Conservation (phyloP, 495 filamentous ascomycete genomes). For the Delitschia confertaspora region DNA sequence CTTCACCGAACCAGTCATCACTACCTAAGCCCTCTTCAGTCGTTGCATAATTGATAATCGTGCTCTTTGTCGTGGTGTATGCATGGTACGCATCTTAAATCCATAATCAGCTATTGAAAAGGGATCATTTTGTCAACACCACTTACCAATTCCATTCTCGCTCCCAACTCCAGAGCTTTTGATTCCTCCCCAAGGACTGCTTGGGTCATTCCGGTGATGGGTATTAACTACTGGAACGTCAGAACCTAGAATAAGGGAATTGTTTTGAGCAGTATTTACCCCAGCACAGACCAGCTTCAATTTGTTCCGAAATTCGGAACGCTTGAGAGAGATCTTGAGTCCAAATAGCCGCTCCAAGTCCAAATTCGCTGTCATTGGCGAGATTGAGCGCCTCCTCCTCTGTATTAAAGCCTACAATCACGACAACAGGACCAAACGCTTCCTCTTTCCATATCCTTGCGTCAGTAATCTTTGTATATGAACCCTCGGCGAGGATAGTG, state of each 20-base stretch:
- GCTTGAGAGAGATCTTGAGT: slow-evolving; percentile 50
- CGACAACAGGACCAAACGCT: slow-evolving; percentile 48
- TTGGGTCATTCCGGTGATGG: slow-evolving; percentile 54
- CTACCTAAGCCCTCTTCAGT: slow-evolving; percentile 20
- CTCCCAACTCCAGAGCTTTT: slow-evolving; percentile 49
- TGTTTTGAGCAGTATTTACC: slow-evolving; percentile 3
- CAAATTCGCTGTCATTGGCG: slow-evolving; percentile 44
- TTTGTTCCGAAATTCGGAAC: slow-evolving; percentile 46
- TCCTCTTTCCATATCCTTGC: slow-evolving; percentile 47
- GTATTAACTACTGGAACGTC: slow-evolving; percentile 40
- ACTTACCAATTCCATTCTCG: slow-evolving; percentile 44
- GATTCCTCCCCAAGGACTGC: slow-evolving; percentile 51
- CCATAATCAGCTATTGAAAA: background rate
- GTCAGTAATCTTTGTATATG: slow-evolving; percentile 37
- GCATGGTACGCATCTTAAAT: slow-evolving; percentile 48
- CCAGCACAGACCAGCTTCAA: slow-evolving; percentile 55
- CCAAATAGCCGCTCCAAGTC: slow-evolving; percentile 50
- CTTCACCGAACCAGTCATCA: slow-evolving; percentile 33
- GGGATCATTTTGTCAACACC: background rate
- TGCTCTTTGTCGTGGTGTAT: slow-evolving; percentile 51
- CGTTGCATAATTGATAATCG: slow-evolving; percentile 47
- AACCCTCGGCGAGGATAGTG: slow-evolving; percentile 40
- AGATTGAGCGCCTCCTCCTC: slow-evolving; percentile 43
- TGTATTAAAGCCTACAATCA: slow-evolving; percentile 41
- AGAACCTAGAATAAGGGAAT: background rate